These are phyloP conservation scores for Solanum ossicruentum DNA, from an alignment of 257 asterid genomes.

Conservation along the genomic window DNA sequence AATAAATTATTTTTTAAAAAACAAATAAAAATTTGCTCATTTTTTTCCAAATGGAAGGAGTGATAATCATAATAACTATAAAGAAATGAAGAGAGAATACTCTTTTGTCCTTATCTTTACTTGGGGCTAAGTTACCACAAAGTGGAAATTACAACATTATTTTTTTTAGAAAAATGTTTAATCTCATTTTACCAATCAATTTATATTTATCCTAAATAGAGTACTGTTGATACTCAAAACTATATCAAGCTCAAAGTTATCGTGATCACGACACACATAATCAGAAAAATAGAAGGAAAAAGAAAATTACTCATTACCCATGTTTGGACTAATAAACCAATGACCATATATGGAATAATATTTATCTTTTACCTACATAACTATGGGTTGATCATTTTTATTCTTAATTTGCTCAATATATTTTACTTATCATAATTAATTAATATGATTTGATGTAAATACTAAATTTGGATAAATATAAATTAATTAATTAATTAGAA, in stretches of 20 bases:
- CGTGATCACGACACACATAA: too few relatives aligned
- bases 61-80: too few relatives aligned
- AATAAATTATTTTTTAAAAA: too few relatives aligned
- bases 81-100: too few relatives aligned
- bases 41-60: too few relatives aligned
- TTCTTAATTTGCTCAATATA: background rate
- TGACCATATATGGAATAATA: background rate
- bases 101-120: too few relatives aligned
- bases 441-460: background rate
- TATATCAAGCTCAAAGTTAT: background rate
- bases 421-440: background rate
- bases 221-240: background rate
- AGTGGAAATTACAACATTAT: too few relatives aligned
- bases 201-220: background rate
- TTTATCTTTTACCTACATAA: background rate
- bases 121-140: too few relatives aligned
- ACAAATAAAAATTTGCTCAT: too few relatives aligned
- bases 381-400: background rate
- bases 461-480: background rate
- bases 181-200: too few relatives aligned
- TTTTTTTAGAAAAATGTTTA: too few relatives aligned
- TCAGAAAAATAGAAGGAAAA: background rate
- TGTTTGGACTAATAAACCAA: background rate
- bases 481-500: background rate
- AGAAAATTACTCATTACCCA: too few relatives aligned